Conservation (phyloP, 2,329 filamentous ascomycete species). For the Torrubiella hemipterigena region DNA sequence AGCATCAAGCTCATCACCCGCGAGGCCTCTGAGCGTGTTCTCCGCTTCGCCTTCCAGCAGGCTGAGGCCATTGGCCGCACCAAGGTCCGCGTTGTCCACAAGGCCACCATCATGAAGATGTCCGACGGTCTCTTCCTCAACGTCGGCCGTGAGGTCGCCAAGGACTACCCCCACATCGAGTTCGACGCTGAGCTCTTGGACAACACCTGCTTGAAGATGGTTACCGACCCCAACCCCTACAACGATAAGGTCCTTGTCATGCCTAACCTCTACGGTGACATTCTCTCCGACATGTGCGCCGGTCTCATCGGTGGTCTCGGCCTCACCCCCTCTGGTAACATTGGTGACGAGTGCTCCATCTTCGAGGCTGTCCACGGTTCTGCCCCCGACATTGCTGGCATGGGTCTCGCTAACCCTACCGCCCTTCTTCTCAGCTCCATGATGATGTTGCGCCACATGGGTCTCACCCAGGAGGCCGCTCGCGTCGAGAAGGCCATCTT, state of each 20-base stretch:
- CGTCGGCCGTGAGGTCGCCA: constrained; percentile 72
- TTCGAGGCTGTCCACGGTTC: constrained; percentile 99
- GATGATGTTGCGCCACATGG: constrained; percentile 99
- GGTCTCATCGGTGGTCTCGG: constrained; percentile 96
- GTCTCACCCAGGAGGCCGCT: constrained; percentile 68
- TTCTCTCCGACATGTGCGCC: constrained; percentile 98
- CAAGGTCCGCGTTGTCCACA: constrained; percentile 97
- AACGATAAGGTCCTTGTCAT: constrained; percentile 98
- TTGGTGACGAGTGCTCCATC: constrained; percentile 97
- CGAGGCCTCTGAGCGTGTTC: constrained; percentile 87
- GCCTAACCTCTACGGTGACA: constrained; percentile 99
- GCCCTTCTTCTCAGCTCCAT: constrained; percentile 90
- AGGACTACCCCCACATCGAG: constrained; percentile 91
- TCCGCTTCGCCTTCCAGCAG: constrained; percentile 97
- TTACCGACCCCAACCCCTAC: constrained; percentile 90
- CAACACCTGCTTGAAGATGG: constrained; percentile 99
- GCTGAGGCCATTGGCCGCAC: constrained; percentile 85
- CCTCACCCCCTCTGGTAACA: constrained; percentile 95
- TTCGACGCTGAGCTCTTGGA: constrained; percentile 97
- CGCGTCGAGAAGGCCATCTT: constrained; percentile 94
- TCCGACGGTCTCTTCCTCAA: constrained; percentile 95
- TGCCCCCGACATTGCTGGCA: constrained; percentile 90
- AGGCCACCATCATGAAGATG: constrained; percentile 99
- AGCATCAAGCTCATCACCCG: constrained; percentile 99
- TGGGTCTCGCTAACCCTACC: constrained; percentile 93